Conservation (phyloP, 345 rosid species). For the Moricandia arvensis region DNA sequence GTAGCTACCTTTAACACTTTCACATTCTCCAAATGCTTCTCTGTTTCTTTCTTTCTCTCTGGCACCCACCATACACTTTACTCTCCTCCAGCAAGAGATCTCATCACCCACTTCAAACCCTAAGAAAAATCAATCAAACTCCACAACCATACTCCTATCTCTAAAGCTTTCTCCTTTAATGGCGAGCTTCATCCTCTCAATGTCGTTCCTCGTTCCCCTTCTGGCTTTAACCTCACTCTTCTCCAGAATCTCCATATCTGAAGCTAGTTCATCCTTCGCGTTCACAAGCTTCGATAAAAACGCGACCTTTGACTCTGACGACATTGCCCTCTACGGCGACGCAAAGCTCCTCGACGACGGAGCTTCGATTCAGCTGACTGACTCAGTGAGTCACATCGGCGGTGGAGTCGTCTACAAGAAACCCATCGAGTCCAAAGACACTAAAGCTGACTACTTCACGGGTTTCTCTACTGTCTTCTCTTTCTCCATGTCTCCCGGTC, state of each 20-base stretch:
- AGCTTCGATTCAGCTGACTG: not conserved
- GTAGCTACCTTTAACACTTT: slow-evolving; percentile 26
- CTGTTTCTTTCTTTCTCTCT: slow-evolving; percentile 1
- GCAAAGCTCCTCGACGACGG: not conserved
- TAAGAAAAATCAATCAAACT: slow-evolving; percentile 39
- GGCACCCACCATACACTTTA: slow-evolving; percentile 13
- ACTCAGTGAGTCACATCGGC: not conserved
- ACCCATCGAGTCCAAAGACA: not conserved
- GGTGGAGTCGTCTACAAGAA: not conserved
- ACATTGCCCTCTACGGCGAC: not conserved
- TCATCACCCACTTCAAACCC: slow-evolving; percentile 27
- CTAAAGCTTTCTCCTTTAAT: slow-evolving; percentile 40
- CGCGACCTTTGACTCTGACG: slow-evolving; percentile 12
- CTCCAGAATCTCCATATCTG: slow-evolving; percentile 41
- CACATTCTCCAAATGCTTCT: slow-evolving; percentile 28
- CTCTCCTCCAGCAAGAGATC: slow-evolving; percentile 25
- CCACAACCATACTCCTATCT: not conserved
- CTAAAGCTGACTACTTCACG: not conserved
- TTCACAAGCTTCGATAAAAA: slow-evolving; percentile 48
- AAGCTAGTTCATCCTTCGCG: slow-evolving; percentile 47
- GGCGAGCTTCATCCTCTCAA: slow-evolving; percentile 46
- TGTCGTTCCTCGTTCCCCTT: slow-evolving; percentile 31
- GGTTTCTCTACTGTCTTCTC: not conserved
- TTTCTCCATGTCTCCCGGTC: not conserved
- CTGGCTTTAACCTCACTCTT: slow-evolving; percentile 18